Base-by-base conservation (phyloP, 202 grass and related monocot genomes). In the Carex sylvatica region DNA sequence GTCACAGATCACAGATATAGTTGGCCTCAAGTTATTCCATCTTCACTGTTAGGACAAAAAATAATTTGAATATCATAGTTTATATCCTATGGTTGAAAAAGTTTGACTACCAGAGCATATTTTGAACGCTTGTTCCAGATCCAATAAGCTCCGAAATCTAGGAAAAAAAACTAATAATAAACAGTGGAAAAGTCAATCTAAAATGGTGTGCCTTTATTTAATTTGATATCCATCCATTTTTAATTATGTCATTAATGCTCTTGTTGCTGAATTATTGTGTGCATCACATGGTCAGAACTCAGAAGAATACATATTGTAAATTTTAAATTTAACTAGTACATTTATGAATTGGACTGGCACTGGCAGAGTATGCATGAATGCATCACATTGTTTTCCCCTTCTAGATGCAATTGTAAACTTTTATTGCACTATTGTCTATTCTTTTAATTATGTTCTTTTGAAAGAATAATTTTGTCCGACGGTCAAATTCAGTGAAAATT, bases 241-340 rank as follows among this genome's bases (percentile, higher is more conserved):
- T 76, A 10, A 76, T 76, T 46, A 24, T 40, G 35, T 16, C 55
- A 80, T 81, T 38, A 81, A 81, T 81, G 79, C 22, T 56, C 28
- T 6, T 66, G 11, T 26, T 63, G 9, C 62, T 65, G 10, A 66
- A 66, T 31, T 66, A 49, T 40, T 65, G 24, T 81, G 46, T 81
- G n/a, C 62, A 65, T 26, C 79, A 81, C 79, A 81, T 81, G 61
- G 79, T 14, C 38, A 66, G 4, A 23, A 66, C 61, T 8, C 60
- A 66, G 15, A 23, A 66, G 10, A 28, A n/a, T 65, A n/a, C 5
- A 81, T 51, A 31, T 66, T 33, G 4, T 78, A 60, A 60, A 59
- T 7, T 78, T 49, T 24, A 19, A 19, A 77, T 59, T 24, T 77
- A 28, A 24, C 42, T 35, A 36, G 51, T 33, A 35, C 72, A 76